Evolutionary conservation across 83 land plant species (phyloP).

Genomic region (Diphasiastrum complanatum): DNA sequence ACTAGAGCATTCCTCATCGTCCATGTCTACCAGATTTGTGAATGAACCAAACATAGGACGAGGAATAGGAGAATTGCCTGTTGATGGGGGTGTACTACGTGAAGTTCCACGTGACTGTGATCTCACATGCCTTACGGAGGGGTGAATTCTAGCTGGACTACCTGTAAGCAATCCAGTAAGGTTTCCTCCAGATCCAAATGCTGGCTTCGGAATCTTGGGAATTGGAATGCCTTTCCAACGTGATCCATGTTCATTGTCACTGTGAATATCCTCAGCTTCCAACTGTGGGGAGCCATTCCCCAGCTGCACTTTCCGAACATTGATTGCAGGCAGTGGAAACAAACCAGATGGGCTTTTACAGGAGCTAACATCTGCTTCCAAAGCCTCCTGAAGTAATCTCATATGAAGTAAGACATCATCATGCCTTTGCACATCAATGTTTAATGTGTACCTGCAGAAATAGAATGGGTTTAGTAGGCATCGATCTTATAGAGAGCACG

Average conservation of each 20-base stretch:
- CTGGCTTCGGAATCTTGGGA: constrained; percentile 18
- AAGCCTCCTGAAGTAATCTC: constrained; percentile 25
- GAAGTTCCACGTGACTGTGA: no score
- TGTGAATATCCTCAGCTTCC: background rate
- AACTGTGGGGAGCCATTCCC: constrained; percentile 2
- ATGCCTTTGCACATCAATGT: constrained; percentile 31
- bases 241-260: background rate
- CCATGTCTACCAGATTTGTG: background rate
- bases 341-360: background rate
- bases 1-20: background rate
- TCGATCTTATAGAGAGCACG: no score
- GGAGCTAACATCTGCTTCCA: constrained; percentile 13
- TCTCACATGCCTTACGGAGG: background rate
- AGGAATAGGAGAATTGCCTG: constrained; percentile 1
- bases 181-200: constrained; percentile 24
- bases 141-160: constrained; percentile 16
- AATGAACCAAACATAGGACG: constrained; percentile 19
- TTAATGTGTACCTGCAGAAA: constrained; percentile 25
- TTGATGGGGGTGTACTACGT: background rate
- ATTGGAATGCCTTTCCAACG: background rate
- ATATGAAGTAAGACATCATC: constrained; percentile 34
- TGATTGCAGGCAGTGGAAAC: constrained; percentile 7
- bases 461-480: no score
- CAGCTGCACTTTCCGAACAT: constrained; percentile 27
- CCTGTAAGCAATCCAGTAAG: constrained; percentile 11